Conservation (phyloP, 140 eudicot species). For the Flaveria floridana region DNA sequence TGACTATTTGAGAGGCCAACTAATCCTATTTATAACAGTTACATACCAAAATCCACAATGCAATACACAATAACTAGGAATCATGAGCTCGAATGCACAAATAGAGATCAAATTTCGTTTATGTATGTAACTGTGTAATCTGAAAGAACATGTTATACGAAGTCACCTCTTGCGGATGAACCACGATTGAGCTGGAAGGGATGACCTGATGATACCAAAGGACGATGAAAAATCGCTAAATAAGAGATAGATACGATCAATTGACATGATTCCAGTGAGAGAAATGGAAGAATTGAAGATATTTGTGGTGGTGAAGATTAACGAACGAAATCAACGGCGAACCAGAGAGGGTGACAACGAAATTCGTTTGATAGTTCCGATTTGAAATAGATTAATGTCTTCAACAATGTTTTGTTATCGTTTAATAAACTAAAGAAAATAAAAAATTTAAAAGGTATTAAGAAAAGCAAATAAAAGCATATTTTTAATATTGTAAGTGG, state of each 20-base stretch:
- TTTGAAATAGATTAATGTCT: constrained; percentile 6
- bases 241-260: constrained; percentile 18
- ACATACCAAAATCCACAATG: background rate
- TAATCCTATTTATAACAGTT: background rate
- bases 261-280: constrained; percentile 26
- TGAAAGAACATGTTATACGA: background rate
- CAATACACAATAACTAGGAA: background rate
- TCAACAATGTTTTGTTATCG: too few species aligned
- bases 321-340: constrained; percentile 36
- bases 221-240: constrained; percentile 23
- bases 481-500: too few species aligned
- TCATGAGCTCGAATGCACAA: background rate
- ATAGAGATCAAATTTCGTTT: background rate
- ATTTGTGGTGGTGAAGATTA: constrained; percentile 34
- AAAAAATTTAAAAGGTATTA: too few species aligned
- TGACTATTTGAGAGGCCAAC: background rate
- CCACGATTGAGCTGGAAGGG: background rate
- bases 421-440: too few species aligned
- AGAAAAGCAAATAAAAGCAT: too few species aligned
- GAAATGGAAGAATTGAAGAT: constrained; percentile 26
- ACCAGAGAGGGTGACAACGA: constrained; percentile 16
- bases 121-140: background rate
- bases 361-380: background rate
- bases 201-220: constrained; percentile 4
- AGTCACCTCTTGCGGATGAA: constrained; percentile 24